Base-by-base conservation (phyloP, 1,139 yeast species). In the Wickerhamiella pararugosa region DNA sequence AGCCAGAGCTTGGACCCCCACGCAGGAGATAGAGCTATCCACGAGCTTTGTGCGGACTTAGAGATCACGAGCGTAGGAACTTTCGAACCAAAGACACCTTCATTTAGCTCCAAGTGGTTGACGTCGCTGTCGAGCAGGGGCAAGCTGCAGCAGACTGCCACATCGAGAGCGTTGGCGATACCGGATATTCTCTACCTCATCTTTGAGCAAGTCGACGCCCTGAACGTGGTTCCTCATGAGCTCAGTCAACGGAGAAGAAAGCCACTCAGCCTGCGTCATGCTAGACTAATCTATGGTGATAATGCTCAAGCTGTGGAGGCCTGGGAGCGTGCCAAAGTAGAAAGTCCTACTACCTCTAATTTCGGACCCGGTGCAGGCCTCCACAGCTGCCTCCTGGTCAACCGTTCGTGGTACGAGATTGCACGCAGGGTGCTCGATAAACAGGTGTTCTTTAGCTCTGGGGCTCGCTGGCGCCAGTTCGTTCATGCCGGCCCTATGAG, bases 181-280 rank as follows among this genome's bases (percentile, higher is more conserved):
- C 94, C 95, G 0, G 95, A 86, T 58, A 77, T 86, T 44, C 66
- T 84, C 15, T 61, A 69, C 49, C 66, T 68, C 45, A 80, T 86
- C 10, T 53, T 84, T 27, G 63, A 66, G 25, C 73, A 65, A 56
- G 76, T 82, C 9, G 82, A 79, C 44, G 56, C 60, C 39, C 62
- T 63, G 31, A 58, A 73, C 5, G 57, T 58, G 5, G 64, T 75
- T 11, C 84, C 90, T 2, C 71, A 67, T 44, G 87, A 79, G 53
- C 59, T 59, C 8, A 60, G 73, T 0, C 79, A 81, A 34, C 56
- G 67, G 36, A 46, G 92, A 49, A 69, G 92, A 50, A 71, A 70
- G 47, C 93, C 93, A 9, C 61, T 76, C 53, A 76, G 82, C 5
- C 71, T 66, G 44, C 65, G 74, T 29, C 93, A 80, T 56, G 76